Base-by-base conservation (phyloP, 176 grass and related monocot genomes). In the Guadua angustifolia region DNA sequence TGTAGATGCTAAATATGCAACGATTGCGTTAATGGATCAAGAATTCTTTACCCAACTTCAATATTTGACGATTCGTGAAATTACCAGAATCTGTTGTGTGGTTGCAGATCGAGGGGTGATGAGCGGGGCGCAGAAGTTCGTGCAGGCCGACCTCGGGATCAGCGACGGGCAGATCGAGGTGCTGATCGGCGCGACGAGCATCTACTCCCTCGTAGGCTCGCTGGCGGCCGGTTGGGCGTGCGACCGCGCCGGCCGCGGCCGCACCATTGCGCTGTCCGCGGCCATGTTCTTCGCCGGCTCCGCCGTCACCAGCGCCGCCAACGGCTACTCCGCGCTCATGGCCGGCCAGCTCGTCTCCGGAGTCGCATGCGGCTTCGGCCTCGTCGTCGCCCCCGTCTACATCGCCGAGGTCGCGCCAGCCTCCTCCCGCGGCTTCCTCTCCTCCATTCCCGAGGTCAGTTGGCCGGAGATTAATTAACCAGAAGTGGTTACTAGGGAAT, bases 121-220 rank as follows among this genome's bases (percentile, higher is more conserved):
- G 92, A 94, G 92, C 82, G 92, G 89, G 0, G 92, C 87, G 58
- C 58, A 77, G 36, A 43, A 72, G 74, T 90, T 85, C 87, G 72
- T 94, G 53, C 78, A 94, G 66, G 32, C 66, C 0, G 89, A 94
- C 58, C 85, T 94, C 22, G 71, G 80, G 7, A 47, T 92, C 1
- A 80, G 1, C 9, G 92, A 94, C 82, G 83, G 67, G 58, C 52
- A 94, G 85, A 84, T 94, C 38, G 89, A 92, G 85, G 67, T 88
- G 67, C 78, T 94, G 17, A 86, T 87, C 69, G 92, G 92, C 18
- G 72, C 81, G 32, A 88, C 88, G n/a, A 92, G 86, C 81, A 56
- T 92, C 39, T 92, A 86, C 87, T 94, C 92, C 2, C 82, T 94
- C 47, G 26, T 90, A 19, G 92, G 92, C 73, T 94, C 92, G 55